Conservation (phyloP, 139 green algal species). For the Pedinophyceae sp. region DNA sequence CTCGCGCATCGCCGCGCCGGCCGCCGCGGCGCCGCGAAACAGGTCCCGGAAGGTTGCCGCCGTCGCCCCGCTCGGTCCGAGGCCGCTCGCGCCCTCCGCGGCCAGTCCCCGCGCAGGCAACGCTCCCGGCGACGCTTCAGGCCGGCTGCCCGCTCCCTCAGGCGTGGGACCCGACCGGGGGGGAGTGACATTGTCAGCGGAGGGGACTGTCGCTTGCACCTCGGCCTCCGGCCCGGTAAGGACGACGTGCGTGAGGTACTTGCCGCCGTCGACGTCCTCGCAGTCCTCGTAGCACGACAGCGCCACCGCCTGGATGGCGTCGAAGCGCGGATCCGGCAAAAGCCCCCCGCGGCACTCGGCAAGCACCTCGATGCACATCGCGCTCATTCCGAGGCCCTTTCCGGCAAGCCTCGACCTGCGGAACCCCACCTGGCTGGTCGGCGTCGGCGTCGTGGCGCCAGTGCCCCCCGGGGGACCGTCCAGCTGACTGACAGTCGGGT, state of each 20-base stretch:
- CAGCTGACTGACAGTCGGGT: slow-evolving; percentile 7
- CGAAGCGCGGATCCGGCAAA: slow-evolving; percentile 66
- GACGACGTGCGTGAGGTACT: slow-evolving; percentile 10
- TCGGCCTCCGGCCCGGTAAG: no score
- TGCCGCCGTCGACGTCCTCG: slow-evolving; percentile 18
- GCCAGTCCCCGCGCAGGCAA: no score
- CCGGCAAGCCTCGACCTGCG: slow-evolving; percentile 20
- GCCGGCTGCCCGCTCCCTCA: no score
- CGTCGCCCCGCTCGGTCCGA: no score
- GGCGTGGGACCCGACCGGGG: no score
- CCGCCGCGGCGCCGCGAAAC: background rate
- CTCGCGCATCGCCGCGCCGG: background rate
- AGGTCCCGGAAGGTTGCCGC: no score
- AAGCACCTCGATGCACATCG: slow-evolving; percentile 64
- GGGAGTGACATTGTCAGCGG: no score
- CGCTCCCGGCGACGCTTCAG: no score
- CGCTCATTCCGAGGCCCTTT: slow-evolving; percentile 55
- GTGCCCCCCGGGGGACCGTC: slow-evolving; percentile 9
- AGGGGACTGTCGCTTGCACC: no score
- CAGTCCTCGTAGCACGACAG: slow-evolving; percentile 34
- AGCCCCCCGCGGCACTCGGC: slow-evolving; percentile 49
- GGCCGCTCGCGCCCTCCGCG: no score
- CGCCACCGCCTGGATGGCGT: slow-evolving; percentile 42
- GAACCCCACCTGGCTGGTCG: slow-evolving; percentile 61
- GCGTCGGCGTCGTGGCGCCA: slow-evolving; percentile 20